phyloP scores from a whole-genome alignment of 192 early-diverging fungal genomes.

The Entomortierella lignicola region DNA sequence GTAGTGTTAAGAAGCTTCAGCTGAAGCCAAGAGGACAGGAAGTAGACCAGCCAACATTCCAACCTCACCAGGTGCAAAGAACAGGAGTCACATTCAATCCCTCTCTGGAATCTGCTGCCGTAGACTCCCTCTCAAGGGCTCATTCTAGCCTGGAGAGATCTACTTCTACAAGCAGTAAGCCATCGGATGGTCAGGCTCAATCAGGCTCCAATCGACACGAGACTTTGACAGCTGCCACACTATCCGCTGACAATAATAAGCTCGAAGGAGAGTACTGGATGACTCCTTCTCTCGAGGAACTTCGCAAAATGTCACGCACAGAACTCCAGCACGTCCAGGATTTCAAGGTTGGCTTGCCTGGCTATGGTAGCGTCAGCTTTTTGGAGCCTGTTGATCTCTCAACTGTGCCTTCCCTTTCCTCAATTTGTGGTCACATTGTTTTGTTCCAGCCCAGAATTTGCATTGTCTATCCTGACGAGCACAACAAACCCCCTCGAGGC shows the following conservation, averaged over 20 bases:
- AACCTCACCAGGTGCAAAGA: constrained; percentile 12
- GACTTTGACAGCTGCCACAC: neutral
- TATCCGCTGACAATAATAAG: constrained; percentile 10
- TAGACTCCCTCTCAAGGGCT: constrained; percentile 23
- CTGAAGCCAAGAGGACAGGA: constrained; percentile 58
- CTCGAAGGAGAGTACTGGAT: constrained; percentile 78
- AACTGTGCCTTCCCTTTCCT: constrained; percentile 58
- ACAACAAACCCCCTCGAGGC: constrained; percentile 82
- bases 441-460: constrained; percentile 73
- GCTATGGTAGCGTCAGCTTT: constrained; percentile 83
- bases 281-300: constrained; percentile 76
- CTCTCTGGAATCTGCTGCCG: constrained; percentile 33
- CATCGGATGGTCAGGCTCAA: constrained; percentile 3
- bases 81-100: constrained; percentile 52
- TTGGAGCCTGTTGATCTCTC: constrained; percentile 86
- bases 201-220: constrained; percentile 3
- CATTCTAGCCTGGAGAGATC: constrained; percentile 17
- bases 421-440: constrained; percentile 87
- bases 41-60: neutral
- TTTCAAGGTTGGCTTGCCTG: constrained; percentile 77
- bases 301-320: constrained; percentile 73
- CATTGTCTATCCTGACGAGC: constrained; percentile 87
- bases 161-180: neutral
- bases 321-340: constrained; percentile 78
- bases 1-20: constrained; percentile 77